These are phyloP conservation scores for Rubia peregrina DNA, from an alignment of 305 asterid genomes.

Conservation along the genomic window DNA sequence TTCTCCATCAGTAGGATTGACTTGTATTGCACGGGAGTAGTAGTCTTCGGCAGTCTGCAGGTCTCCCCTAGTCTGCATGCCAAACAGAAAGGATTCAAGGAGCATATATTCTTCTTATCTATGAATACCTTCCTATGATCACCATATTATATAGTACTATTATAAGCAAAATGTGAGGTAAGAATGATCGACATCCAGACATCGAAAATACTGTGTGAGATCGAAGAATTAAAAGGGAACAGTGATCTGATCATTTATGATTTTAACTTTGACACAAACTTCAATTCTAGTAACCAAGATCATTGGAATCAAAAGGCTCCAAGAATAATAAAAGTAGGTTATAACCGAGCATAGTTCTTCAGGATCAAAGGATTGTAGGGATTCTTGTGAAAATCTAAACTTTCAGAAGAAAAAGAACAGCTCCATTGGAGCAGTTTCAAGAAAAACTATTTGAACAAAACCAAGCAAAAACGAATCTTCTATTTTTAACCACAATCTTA, in stretches of 20 bases:
- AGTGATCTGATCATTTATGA: background rate
- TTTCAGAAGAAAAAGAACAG: too few relatives aligned
- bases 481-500: too few relatives aligned
- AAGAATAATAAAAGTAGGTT: background rate
- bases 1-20: slow-evolving; percentile 68
- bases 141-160: background rate
- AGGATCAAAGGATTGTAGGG: slow-evolving; percentile 45
- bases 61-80: slow-evolving; percentile 55
- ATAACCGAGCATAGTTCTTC: slow-evolving; percentile 44
- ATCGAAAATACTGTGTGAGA: background rate
- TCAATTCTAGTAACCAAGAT: background rate
- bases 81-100: background rate
- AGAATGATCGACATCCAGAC: background rate
- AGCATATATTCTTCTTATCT: background rate
- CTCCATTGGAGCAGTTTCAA: too few relatives aligned
- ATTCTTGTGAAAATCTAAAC: too few relatives aligned
- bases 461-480: too few relatives aligned
- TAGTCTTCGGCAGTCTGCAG: slow-evolving; percentile 60
- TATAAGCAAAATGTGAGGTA: background rate
- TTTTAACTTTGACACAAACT: background rate
- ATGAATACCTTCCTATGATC: background rate
- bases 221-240: background rate
- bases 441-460: too few relatives aligned
- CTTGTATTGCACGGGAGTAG: slow-evolving; percentile 47
- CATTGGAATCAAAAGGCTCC: background rate